These are phyloP conservation scores for Suillus subaureus DNA, from an alignment of 768 basidiomycete genomes.

Conservation along the genomic window DNA sequence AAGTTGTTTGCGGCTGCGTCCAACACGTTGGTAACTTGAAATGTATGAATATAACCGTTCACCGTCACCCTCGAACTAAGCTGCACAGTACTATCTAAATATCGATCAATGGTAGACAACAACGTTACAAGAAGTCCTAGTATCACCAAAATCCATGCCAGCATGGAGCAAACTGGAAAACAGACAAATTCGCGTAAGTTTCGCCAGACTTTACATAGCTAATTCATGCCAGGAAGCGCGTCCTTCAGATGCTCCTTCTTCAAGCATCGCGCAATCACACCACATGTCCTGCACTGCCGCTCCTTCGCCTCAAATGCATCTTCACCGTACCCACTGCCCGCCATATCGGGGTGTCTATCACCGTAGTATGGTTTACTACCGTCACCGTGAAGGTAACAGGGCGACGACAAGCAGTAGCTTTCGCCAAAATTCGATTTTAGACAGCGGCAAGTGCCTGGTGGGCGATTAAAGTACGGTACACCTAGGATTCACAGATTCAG, in stretches of 20 bases:
- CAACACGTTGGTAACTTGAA: too few species aligned
- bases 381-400: neutral
- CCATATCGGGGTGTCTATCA: neutral
- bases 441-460: neutral
- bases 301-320: conserved; percentile 18
- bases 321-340: neutral
- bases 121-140: neutral
- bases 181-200: neutral
- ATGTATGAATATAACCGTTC: too few species aligned
- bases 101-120: neutral
- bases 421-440: neutral
- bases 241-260: conserved; percentile 26
- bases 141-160: neutral
- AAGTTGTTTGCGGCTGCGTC: too few species aligned
- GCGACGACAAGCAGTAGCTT: neutral
- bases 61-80: too few species aligned
- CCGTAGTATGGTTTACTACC: neutral
- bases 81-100: neutral
- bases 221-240: conserved; percentile 18
- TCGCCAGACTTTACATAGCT: neutral
- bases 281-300: conserved; percentile 21
- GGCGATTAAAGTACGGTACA: neutral
- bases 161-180: neutral
- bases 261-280: conserved; percentile 21
- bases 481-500: neutral